Conservation (phyloP, 225 moss, liverwort and hornwort species). For the Sphagnum tenellum region DNA sequence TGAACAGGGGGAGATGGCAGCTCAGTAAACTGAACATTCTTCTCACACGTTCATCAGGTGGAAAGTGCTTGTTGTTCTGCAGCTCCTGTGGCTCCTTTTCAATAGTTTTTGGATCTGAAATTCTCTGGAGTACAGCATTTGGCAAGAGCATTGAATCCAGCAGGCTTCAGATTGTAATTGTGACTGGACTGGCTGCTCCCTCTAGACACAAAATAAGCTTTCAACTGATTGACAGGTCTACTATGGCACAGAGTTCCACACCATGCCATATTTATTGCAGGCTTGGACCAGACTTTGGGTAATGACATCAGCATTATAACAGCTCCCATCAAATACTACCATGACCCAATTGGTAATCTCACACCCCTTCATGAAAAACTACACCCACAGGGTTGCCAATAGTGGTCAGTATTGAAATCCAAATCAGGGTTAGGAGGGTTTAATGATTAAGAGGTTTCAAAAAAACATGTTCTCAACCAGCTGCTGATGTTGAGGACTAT, state of each 20-base stretch:
- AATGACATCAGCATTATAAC: neutral
- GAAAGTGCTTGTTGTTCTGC: neutral
- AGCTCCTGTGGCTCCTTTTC: slow-evolving; percentile 8
- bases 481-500: too few relatives aligned
- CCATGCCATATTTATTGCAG: slow-evolving; percentile 32
- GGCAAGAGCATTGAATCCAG: too few relatives aligned
- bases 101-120: slow-evolving; percentile 1
- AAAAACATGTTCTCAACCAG: too few relatives aligned
- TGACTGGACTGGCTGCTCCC: too few relatives aligned
- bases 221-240: too few relatives aligned
- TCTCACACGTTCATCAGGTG: slow-evolving; percentile 18
- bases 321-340: slow-evolving; percentile 13
- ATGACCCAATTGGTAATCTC: slow-evolving; percentile 25
- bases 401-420: too few relatives aligned
- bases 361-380: slow-evolving; percentile 21
- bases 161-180: too few relatives aligned
- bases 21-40: slow-evolving; percentile 13
- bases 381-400: neutral
- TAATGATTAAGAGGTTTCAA: too few relatives aligned
- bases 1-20: slow-evolving; percentile 10
- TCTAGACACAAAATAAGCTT: too few relatives aligned
- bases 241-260: neutral
- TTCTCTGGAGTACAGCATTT: too few relatives aligned
- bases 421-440: too few relatives aligned
- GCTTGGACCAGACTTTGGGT: slow-evolving; percentile 17